phyloP scores from a whole-genome alignment of 176 grass and related monocot species.

The Hyparrhenia diplandra region DNA sequence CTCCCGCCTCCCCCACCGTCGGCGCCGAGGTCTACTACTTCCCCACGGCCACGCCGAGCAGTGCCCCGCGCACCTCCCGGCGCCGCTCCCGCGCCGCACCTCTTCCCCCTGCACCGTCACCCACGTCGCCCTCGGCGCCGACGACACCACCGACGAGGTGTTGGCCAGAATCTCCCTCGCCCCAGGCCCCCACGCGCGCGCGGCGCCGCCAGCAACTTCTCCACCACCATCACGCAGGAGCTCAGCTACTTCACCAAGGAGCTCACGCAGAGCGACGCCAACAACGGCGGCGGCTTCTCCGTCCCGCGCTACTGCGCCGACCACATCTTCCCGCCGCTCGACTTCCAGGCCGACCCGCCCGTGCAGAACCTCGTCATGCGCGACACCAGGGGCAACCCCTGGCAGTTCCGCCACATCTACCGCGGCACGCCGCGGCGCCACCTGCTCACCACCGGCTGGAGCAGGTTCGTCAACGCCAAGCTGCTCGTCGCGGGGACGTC shows the following conservation, averaged over 20 bases:
- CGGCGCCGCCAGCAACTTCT: background rate
- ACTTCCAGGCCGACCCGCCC: constrained; percentile 49
- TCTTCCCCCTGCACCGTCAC: constrained; percentile 50
- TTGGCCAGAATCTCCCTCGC: constrained; percentile 38
- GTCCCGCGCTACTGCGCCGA: constrained; percentile 70
- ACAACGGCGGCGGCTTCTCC: constrained; percentile 85
- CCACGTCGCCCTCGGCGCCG: constrained; percentile 34
- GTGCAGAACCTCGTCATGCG: constrained; percentile 43
- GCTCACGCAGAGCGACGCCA: constrained; percentile 81
- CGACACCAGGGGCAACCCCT: constrained; percentile 22
- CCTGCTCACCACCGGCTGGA: constrained; percentile 86
- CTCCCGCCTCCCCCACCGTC: constrained; percentile 42
- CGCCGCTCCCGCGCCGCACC: background rate
- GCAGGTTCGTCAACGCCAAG: constrained; percentile 75
- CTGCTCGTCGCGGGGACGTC: constrained; percentile 52
- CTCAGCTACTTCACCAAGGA: constrained; percentile 48
- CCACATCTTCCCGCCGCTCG: constrained; percentile 53
- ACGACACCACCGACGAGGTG: constrained; percentile 55
- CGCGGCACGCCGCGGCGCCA: constrained; percentile 71
- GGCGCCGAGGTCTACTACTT: constrained; percentile 69
- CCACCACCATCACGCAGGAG: background rate
- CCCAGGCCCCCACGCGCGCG: constrained; percentile 27
- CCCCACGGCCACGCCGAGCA: constrained; percentile 71
- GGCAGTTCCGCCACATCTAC: constrained; percentile 78
- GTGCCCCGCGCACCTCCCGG: constrained; percentile 29